A percentile compares a stretch with the other conserved stretches of the same genome.
Conservation (phyloP, 345 rosid species). For the Aquilaria yunnanensis region DNA sequence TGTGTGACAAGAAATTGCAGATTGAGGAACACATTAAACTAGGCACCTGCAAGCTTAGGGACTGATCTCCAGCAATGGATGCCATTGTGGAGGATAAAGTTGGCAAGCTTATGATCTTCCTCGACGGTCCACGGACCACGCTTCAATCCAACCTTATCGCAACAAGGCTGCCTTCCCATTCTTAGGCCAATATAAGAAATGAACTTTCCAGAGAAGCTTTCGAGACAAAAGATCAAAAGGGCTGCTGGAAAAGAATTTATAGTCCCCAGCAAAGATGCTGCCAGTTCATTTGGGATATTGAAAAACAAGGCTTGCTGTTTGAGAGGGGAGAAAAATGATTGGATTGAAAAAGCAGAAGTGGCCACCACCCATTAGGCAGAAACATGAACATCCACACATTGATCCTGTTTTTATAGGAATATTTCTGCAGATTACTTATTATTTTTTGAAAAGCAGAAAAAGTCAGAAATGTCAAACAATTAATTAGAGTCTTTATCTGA, state of each 20-base stretch:
- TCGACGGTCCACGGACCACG: slow-evolving; percentile 94
- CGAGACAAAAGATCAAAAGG: slow-evolving; percentile 2
- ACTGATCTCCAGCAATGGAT: slow-evolving; percentile 87
- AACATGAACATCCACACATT: too few species aligned
- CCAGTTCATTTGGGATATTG: slow-evolving; percentile 25
- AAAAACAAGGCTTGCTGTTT: slow-evolving; percentile 15
- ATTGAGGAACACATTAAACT: too few species aligned
- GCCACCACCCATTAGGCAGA: slow-evolving; percentile 4
- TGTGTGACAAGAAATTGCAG: too few species aligned
- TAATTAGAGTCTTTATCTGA: slow-evolving; percentile 16
- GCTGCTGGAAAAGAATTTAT: slow-evolving; percentile 15
- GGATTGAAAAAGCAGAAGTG: slow-evolving; percentile 16
- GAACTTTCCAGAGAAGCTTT: too few species aligned
- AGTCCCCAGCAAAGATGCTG: slow-evolving; percentile 28
- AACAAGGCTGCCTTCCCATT: slow-evolving; percentile 88
- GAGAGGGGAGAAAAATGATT: slow-evolving; percentile 28
- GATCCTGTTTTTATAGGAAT: neutral
- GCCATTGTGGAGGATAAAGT: slow-evolving; percentile 72
- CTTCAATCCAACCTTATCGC: slow-evolving; percentile 78
- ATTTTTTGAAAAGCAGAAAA: neutral
- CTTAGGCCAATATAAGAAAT: neutral
- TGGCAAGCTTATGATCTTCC: slow-evolving; percentile 81
- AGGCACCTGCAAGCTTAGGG: slow-evolving; percentile 78
- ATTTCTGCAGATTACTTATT: too few species aligned
- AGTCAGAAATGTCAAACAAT: too few species aligned